Base-by-base conservation (phyloP, 352 stramenopile genomes). In the Globisporangium irregulare region DNA sequence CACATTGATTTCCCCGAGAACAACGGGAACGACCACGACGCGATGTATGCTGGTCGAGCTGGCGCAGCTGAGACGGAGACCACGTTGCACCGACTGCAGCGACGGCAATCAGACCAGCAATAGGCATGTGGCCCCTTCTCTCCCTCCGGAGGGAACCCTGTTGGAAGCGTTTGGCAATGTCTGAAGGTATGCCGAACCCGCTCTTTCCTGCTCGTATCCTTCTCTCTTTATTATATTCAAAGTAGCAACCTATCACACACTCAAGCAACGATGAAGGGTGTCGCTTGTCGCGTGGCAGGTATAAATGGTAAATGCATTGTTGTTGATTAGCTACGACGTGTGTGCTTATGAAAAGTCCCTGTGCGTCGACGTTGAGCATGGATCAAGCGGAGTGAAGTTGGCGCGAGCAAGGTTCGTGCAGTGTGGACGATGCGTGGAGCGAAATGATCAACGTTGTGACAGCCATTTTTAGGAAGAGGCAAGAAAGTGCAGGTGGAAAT, bases 31-130 rank as follows among this genome's bases (percentile, higher is more conserved):
- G 20, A 7, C 15, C 22, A 59, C 15, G 29, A 29, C 9, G 29
- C 18, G 8, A 12, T 61, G 29, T 41, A 41, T 38, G 54, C 27
- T 24, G 38, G 27, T 12, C 54, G 22, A 54, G 24, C 55, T 22
- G 36, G 20, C 46, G 27, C 20, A 29, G 53, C 7, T 2, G 62
- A 68, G 14, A 48, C 43, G 2, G 70, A 82, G 46, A 64, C 75
- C 8, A 55, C 78, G 50, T 27, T 73, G 34, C 55, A 46, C 25
- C 67, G 63, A 51, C 34, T 73, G 58, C 53, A 69, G 62, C 54
- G 67, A 25, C 64, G 56, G 67, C 61, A 57, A 69, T 18, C 20
- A 32, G 62, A 68, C 5, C 24, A 68, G 51, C n/a, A n/a, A n/a
- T 61, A 68, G n/a, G 55, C 15, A 22, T 34, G 51, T 3, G 10